Conservation (phyloP, 257 asterid species). For the Salvia hispanica region DNA sequence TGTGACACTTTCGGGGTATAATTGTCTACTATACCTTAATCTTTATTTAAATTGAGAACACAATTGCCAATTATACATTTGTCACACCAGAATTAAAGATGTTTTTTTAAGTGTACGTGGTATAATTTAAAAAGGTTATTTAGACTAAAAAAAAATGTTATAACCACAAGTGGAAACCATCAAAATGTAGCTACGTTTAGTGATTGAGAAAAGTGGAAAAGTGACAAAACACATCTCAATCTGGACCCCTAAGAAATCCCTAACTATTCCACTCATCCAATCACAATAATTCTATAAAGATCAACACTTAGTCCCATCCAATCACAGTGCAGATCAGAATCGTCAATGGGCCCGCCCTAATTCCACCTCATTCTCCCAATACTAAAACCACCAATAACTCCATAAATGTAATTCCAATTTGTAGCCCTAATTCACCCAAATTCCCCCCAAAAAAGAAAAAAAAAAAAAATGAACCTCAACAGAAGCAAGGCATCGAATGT, state of each 20-base stretch:
- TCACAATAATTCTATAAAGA: slow-evolving; percentile 42
- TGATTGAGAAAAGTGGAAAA: slow-evolving; percentile 8
- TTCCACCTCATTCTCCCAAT: slow-evolving; percentile 1
- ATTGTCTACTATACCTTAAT: no score
- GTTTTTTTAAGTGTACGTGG: no score
- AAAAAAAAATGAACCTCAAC: slow-evolving; percentile 28
- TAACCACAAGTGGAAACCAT: no score
- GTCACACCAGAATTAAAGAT: no score
- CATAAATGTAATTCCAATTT: neutral
- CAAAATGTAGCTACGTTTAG: no score
- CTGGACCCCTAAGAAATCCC: slow-evolving; percentile 55
- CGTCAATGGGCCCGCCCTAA: slow-evolving; percentile 30
- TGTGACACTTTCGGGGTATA: no score
- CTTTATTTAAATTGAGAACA: no score
- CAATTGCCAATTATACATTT: no score
- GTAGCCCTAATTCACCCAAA: neutral
- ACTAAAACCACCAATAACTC: slow-evolving; percentile 21
- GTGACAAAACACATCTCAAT: slow-evolving; percentile 25
- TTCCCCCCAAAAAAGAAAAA: neutral
- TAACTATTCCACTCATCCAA: slow-evolving; percentile 44
- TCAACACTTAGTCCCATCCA: slow-evolving; percentile 44
- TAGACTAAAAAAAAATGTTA: no score
- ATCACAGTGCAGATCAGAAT: slow-evolving; percentile 43
- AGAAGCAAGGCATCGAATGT: slow-evolving; percentile 54
- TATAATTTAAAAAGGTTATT: no score